phyloP scores from a whole-genome alignment of 257 asterid genomes.

The Solanum etuberosum region DNA sequence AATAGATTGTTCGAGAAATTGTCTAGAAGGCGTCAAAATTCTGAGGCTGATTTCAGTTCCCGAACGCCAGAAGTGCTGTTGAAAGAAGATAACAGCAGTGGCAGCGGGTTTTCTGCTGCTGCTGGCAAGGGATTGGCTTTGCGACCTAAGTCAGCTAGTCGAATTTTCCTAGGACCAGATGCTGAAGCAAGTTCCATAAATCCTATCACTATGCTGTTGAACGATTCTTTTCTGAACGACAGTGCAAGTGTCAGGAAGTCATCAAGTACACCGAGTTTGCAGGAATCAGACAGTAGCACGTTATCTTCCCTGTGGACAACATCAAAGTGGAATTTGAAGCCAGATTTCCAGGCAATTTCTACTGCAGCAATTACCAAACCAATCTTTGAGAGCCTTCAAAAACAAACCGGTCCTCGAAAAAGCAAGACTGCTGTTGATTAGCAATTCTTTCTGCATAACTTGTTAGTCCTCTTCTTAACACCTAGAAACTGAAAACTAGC shows the following conservation, averaged over 20 bases:
- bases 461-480: neutral
- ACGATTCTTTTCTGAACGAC: conserved; percentile 38
- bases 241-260: conserved; percentile 50
- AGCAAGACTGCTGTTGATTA: conserved; percentile 78
- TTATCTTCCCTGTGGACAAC: conserved; percentile 54
- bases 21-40: conserved; percentile 45
- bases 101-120: conserved; percentile 35
- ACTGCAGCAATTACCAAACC: conserved; percentile 62
- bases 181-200: conserved; percentile 33
- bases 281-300: conserved; percentile 51
- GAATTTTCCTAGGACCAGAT: conserved; percentile 30
- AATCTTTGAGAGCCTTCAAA: conserved; percentile 68
- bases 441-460: neutral
- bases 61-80: conserved; percentile 55
- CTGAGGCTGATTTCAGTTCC: conserved; percentile 39
- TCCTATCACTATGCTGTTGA: conserved; percentile 26
- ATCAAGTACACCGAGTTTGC: conserved; percentile 61
- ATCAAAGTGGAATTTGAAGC: conserved; percentile 70
- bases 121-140: conserved; percentile 61
- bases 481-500: neutral
- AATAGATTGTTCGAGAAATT: conserved; percentile 41
- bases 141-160: conserved; percentile 57
- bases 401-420: conserved; percentile 36
- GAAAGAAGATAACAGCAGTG: conserved; percentile 45
- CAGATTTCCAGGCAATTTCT: conserved; percentile 61